Evolutionary conservation across 768 basidiomycete genomes (phyloP), one percentile per base, ranked within the genome.

Genomic region (Cystobasidiopsis lactophilus): DNA sequence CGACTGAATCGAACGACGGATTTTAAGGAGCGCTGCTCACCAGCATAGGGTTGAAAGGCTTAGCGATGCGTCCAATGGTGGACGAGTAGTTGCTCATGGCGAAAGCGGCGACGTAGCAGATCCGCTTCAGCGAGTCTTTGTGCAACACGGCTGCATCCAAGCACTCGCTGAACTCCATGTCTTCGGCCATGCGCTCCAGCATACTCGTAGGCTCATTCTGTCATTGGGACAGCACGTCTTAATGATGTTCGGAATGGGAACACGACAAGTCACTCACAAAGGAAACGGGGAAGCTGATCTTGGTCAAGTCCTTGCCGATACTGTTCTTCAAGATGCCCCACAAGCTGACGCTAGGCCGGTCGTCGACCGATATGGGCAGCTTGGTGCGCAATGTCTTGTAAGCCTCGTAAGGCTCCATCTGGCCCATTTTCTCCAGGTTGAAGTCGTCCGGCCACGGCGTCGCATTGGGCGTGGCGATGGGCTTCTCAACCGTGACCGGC

Each of bases 31-130:
- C 5, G 3, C 14, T 5, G 71, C 79, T 49, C 55, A 84, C 82
- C 52, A 93, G 75, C 78, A 91, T 84, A 5, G 86, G 89, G 66
- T 93, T 93, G 68, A 93, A 93, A 1, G 88, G 89, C 66, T 95
- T 93, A 13, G 89, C 89, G 57, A 96, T 93, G 35, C 89, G 75
- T 3, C 91, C 89, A 59, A 91, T 84, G 2, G 89, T 96, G 23
- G 83, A 85, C 1, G 84, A 85, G 67, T 96, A 96, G 68, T 95
- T 95, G 27, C 83, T 84, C 85, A 93, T 93, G 2, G 88, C 89
- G 66, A 96, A 96, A 1, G 86, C 89, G 19, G 82, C 85, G 16
- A 96, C 85, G 61, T 78, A 96, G 2, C 86, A 88, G 48, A 93
- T 76, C 2, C 89, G 76, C 51, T 77, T 75, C 41, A 82, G 74